Percentiles rank a stretch among this genome's conserved stretches.
Evolutionary conservation across 1,139 yeast species (phyloP).

Genomic region (Sugiyamaella paludigena): DNA sequence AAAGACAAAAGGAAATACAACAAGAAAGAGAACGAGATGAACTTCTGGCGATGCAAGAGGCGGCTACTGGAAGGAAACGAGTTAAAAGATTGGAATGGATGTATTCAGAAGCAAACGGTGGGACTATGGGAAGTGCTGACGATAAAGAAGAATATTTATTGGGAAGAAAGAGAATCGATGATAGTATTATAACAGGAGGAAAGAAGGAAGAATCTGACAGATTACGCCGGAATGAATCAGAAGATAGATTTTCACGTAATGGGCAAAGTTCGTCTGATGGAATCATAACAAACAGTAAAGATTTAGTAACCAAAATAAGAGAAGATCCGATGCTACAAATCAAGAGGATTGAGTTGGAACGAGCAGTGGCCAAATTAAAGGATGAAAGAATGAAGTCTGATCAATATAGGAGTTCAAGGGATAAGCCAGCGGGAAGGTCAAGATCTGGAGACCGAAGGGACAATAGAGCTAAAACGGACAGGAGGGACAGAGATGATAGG

Average conservation of each 20-base stretch:
- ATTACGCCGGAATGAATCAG: conserved; percentile 21
- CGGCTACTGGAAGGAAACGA: conserved; percentile 46
- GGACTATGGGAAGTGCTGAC: conserved; percentile 25
- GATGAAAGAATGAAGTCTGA: conserved; percentile 4
- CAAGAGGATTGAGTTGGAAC: conserved; percentile 42
- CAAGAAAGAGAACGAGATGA: conserved; percentile 64
- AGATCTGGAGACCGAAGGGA: not conserved
- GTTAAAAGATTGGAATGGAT: conserved; percentile 74
- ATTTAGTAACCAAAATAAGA: conserved; percentile 31
- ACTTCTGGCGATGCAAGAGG: conserved; percentile 52
- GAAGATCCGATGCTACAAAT: conserved; percentile 60
- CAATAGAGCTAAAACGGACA: too few species aligned
- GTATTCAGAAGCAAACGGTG: conserved; percentile 55
- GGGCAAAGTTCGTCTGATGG: conserved; percentile 22
- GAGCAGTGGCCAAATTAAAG: conserved; percentile 1
- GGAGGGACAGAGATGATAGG: conserved; percentile 3
- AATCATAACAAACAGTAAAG: conserved; percentile 18
- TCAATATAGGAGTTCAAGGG: conserved; percentile 8
- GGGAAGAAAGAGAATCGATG: conserved; percentile 52
- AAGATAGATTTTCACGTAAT: conserved; percentile 17
- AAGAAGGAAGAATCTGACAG: conserved; percentile 20
- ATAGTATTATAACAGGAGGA: conserved; percentile 29
- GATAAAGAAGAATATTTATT: conserved; percentile 48
- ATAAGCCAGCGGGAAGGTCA: conserved; percentile 5
- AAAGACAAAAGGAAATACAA: conserved; percentile 61